Percentiles rank a stretch among this genome's conserved stretches.
These are phyloP conservation scores for Eimeria maxima DNA, from an alignment of 169 alveolate genomes.

Conservation along the genomic window DNA sequence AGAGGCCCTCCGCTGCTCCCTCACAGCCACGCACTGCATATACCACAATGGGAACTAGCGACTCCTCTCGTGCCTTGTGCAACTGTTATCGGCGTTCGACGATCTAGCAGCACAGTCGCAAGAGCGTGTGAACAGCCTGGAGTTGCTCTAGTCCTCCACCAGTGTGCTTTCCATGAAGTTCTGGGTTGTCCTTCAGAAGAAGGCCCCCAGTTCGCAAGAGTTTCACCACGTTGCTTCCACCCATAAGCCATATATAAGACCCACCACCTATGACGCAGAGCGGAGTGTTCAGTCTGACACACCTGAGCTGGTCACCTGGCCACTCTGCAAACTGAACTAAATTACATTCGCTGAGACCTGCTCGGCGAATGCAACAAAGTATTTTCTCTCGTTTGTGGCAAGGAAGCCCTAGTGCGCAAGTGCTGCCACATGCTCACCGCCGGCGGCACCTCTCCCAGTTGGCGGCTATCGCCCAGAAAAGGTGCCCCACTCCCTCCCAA, in stretches of 20 bases:
- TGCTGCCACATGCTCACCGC: constrained; percentile 46
- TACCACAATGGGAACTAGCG: not conserved
- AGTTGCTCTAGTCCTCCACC: not conserved
- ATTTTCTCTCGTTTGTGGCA: constrained; percentile 36
- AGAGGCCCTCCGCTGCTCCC: not conserved
- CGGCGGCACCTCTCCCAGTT: constrained; percentile 37
- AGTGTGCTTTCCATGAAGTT: not conserved
- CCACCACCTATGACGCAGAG: constrained; percentile 6
- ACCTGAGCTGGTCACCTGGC: not conserved
- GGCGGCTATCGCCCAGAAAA: constrained; percentile 12
- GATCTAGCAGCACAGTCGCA: constrained; percentile 26
- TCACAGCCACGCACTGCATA: not conserved
- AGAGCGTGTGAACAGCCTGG: not conserved
- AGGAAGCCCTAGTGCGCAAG: constrained; percentile 15
- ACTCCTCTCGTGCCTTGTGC: not conserved
- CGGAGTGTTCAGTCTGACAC: not conserved
- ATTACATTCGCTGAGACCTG: constrained; percentile 57
- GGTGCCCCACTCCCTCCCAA: constrained; percentile 4
- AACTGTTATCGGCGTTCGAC: not conserved
- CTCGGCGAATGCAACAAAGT: constrained; percentile 60
- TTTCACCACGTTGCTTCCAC: not conserved
- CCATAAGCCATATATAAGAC: not conserved
- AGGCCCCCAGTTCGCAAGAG: not conserved
- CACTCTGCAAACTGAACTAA: not conserved
- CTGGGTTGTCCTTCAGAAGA: not conserved